These are phyloP conservation scores for Paecilomyces formosus DNA, from an alignment of 2,329 filamentous ascomycete genomes.

Conservation along the genomic window DNA sequence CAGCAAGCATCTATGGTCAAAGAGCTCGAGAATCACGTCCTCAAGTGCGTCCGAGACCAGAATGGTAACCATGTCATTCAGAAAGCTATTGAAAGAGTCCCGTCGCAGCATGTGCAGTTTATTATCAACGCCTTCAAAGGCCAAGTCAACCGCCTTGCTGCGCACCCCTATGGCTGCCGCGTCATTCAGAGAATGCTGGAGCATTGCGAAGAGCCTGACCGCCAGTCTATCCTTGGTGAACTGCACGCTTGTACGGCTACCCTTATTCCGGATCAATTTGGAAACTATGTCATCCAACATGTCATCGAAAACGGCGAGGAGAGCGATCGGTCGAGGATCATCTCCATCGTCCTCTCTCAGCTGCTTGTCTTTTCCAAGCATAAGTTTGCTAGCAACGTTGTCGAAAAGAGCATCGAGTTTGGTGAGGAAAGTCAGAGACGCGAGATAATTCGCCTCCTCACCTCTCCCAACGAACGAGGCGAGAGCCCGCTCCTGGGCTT, in stretches of 20 bases:
- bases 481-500: constrained; percentile 64
- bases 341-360: constrained; percentile 63
- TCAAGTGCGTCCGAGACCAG: constrained; percentile 73
- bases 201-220: constrained; percentile 65
- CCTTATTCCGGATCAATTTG: constrained; percentile 80
- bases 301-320: constrained; percentile 71
- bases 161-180: constrained; percentile 80
- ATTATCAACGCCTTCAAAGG: constrained; percentile 74
- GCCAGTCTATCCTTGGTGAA: constrained; percentile 66
- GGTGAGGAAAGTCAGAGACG: constrained; percentile 63
- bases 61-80: constrained; percentile 97
- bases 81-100: constrained; percentile 78
- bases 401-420: constrained; percentile 79
- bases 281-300: constrained; percentile 95
- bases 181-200: constrained; percentile 91
- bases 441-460: constrained; percentile 59
- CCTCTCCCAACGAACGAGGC: constrained; percentile 54
- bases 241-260: constrained; percentile 63
- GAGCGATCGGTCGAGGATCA: constrained; percentile 65
- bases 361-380: constrained; percentile 77
- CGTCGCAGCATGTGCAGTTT: constrained; percentile 71
- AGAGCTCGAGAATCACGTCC: constrained; percentile 70
- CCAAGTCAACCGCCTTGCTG: constrained; percentile 65
- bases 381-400: constrained; percentile 95
- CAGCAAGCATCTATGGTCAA: constrained; percentile 78